Conservation (phyloP, 768 basidiomycete genomes). For the Chalciporus chontae region DNA sequence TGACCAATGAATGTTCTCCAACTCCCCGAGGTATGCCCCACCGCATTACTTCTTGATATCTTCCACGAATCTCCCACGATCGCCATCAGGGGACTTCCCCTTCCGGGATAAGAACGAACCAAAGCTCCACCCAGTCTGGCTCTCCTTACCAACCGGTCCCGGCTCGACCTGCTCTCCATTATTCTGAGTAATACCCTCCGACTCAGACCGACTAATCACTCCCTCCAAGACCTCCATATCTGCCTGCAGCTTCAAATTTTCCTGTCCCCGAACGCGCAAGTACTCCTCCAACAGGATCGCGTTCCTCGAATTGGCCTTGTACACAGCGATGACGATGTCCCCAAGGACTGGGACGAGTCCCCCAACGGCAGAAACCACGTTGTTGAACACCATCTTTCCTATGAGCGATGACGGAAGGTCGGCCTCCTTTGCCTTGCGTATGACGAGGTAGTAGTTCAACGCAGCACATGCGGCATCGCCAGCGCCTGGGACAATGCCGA, state of each 20-base stretch:
- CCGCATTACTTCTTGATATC: too few species aligned
- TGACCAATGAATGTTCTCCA: too few species aligned
- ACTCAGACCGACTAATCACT: slow-evolving; percentile 7
- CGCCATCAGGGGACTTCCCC: too few species aligned
- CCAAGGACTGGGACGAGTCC: slow-evolving; percentile 73
- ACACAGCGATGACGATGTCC: slow-evolving; percentile 71
- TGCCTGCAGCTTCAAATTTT: slow-evolving; percentile 53
- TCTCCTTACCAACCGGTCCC: slow-evolving; percentile 47
- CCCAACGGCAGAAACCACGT: slow-evolving; percentile 60
- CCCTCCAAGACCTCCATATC: slow-evolving; percentile 27
- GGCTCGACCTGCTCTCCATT: slow-evolving; percentile 49
- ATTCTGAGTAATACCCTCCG: slow-evolving; percentile 24
- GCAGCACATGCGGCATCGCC: slow-evolving; percentile 62
- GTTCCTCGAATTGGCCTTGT: slow-evolving; percentile 88
- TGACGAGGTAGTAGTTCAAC: slow-evolving; percentile 74
- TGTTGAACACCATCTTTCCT: slow-evolving; percentile 73
- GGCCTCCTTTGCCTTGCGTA: slow-evolving; percentile 70
- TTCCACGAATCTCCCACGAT: too few species aligned
- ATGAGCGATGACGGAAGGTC: slow-evolving; percentile 69
- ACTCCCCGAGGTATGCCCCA: too few species aligned
- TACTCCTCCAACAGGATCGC: slow-evolving; percentile 84
- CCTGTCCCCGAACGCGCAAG: slow-evolving; percentile 72
- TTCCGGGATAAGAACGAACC: too few species aligned
- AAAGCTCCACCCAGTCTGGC: slow-evolving; percentile 29
- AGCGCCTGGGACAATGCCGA: slow-evolving; percentile 67